These are phyloP conservation scores for Ophiocordyceps camponoti-saundersi DNA, from an alignment of 2,329 filamentous ascomycete genomes.

Conservation along the genomic window DNA sequence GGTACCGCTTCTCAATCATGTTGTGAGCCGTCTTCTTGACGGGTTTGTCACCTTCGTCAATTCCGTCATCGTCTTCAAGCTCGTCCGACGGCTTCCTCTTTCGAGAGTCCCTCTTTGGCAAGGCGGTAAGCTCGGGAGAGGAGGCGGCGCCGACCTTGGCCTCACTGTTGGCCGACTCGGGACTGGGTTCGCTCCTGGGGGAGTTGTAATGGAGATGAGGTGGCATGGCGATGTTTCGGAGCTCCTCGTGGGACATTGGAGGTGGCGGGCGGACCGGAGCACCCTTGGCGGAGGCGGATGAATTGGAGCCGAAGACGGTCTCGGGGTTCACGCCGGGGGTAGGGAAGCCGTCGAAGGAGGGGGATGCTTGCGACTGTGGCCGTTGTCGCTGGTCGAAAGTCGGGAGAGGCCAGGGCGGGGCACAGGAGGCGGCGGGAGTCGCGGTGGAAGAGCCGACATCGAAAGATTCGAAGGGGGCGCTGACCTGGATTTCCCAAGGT, in stretches of 20 bases:
- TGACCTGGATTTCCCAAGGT: slow-evolving; percentile 30
- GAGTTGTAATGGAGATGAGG: slow-evolving; percentile 42
- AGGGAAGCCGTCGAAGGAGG: slow-evolving; percentile 12
- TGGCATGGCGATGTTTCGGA: slow-evolving; percentile 49
- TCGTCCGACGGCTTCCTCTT: slow-evolving; percentile 56
- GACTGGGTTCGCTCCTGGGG: slow-evolving; percentile 39
- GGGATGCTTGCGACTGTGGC: slow-evolving; percentile 7
- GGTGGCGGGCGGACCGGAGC: slow-evolving; percentile 8
- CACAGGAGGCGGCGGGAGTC: slow-evolving; percentile 16
- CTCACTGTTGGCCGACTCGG: slow-evolving; percentile 34
- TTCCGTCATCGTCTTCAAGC: slow-evolving; percentile 33
- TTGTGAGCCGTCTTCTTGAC: slow-evolving; percentile 91
- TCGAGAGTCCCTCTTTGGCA: slow-evolving; percentile 27
- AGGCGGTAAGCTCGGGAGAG: slow-evolving; percentile 37
- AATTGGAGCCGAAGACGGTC: slow-evolving; percentile 13
- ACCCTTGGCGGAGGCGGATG: slow-evolving; percentile 4
- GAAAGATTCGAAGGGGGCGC: slow-evolving; percentile 29
- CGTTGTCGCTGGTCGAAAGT: slow-evolving; percentile 16
- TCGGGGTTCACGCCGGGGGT: slow-evolving; percentile 18
- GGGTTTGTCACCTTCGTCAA: slow-evolving; percentile 36
- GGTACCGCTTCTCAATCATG: slow-evolving; percentile 94
- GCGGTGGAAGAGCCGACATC: slow-evolving; percentile 18
- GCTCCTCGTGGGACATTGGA: slow-evolving; percentile 38
- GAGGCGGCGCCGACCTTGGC: slow-evolving; percentile 30
- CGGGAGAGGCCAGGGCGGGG: slow-evolving; percentile 17